phyloP scores from a whole-genome alignment of 1,139 yeast genomes.

The Blastobotrys serpentis region DNA sequence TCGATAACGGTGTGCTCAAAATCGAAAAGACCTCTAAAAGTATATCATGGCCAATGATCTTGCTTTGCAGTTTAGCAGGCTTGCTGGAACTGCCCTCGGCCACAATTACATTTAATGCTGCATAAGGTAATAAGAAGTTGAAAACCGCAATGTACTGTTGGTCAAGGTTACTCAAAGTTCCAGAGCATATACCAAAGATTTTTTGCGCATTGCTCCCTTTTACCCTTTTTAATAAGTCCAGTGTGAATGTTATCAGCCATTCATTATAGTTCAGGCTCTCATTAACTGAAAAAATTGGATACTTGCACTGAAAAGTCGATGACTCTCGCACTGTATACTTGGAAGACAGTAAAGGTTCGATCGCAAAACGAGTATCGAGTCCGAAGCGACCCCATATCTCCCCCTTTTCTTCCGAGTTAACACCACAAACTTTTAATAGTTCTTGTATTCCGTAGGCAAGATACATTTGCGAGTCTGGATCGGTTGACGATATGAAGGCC shows the following conservation, averaged over 20 bases:
- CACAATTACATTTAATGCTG: constrained; percentile 64
- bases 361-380: constrained; percentile 67
- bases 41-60: constrained; percentile 7
- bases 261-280: constrained; percentile 44
- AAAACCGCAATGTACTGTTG: constrained; percentile 65
- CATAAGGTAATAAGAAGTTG: constrained; percentile 76
- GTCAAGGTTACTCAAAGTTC: constrained; percentile 55
- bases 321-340: constrained; percentile 58
- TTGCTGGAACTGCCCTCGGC: constrained; percentile 51
- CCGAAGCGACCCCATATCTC: constrained; percentile 61
- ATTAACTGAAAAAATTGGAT: constrained; percentile 52
- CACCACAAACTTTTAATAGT: constrained; percentile 62
- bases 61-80: constrained; percentile 50
- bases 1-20: constrained; percentile 46
- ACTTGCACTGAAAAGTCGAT: constrained; percentile 30
- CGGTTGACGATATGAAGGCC: constrained; percentile 85
- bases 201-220: constrained; percentile 44
- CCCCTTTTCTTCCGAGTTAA: constrained; percentile 38
- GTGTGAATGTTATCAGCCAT: constrained; percentile 73
- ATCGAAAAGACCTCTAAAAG: constrained; percentile 35
- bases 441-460: constrained; percentile 91
- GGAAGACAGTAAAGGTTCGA: constrained; percentile 74
- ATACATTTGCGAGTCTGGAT: constrained; percentile 80
- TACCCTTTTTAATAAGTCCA: constrained; percentile 57
- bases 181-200: constrained; percentile 64